Conservation (phyloP, 2,329 filamentous ascomycete genomes). For the Talaromyces verruculosus region DNA sequence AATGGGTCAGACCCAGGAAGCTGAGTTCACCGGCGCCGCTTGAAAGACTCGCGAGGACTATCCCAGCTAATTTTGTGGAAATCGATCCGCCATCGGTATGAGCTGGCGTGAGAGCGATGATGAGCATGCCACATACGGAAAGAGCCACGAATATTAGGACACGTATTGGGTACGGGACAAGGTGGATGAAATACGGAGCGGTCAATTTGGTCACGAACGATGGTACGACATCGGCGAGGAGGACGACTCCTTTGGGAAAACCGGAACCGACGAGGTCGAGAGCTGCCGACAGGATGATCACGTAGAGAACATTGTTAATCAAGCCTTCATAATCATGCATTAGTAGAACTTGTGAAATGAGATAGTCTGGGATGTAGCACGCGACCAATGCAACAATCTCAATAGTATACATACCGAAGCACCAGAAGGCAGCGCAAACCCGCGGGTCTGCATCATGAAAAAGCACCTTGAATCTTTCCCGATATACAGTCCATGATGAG, state of each 20-base stretch:
- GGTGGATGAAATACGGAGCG: slow-evolving; percentile 91
- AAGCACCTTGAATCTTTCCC: slow-evolving; percentile 61
- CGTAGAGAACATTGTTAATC: slow-evolving; percentile 97
- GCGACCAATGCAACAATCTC: slow-evolving; percentile 1
- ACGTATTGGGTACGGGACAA: slow-evolving; percentile 74
- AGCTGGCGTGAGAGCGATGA: slow-evolving; percentile 76
- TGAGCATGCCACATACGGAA: slow-evolving; percentile 82
- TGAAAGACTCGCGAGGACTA: slow-evolving; percentile 80
- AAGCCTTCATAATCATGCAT: slow-evolving; percentile 56
- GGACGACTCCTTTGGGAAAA: slow-evolving; percentile 86
- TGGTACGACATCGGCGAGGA: slow-evolving; percentile 88
- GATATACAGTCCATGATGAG: slow-evolving; percentile 73
- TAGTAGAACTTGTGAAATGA: not conserved
- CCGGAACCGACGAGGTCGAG: slow-evolving; percentile 87
- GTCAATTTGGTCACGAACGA: slow-evolving; percentile 85
- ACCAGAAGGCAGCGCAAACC: slow-evolving; percentile 82
- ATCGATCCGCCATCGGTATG: slow-evolving; percentile 60
- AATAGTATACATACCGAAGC: slow-evolving; percentile 70
- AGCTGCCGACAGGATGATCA: slow-evolving; percentile 91
- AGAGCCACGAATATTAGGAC: slow-evolving; percentile 71
- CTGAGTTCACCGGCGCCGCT: slow-evolving; percentile 86
- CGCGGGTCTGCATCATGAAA: slow-evolving; percentile 68
- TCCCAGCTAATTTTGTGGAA: slow-evolving; percentile 73
- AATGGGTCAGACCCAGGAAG: slow-evolving; percentile 88
- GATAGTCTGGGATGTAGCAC: too few relatives aligned